Conservation (phyloP, 805 yeast species). For the Metschnikowia arizonensis region DNA sequence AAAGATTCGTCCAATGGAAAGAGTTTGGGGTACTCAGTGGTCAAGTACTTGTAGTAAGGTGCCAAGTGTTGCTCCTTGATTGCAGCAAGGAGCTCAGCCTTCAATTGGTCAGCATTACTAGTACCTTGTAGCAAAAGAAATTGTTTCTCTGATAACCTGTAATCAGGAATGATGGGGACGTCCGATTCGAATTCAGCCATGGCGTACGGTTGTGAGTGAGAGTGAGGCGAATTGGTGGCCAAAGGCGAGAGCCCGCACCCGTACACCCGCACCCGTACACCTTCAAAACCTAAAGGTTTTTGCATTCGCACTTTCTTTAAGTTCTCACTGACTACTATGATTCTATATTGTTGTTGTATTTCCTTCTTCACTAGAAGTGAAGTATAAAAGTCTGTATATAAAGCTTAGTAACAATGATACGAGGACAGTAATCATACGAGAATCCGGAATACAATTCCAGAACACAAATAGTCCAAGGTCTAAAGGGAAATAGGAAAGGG, state of each 20-base stretch:
- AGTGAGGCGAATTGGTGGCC: conserved; percentile 6
- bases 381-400: no score
- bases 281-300: no score
- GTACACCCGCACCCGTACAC: neutral
- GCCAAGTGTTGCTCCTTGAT: conserved; percentile 66
- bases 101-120: conserved; percentile 31
- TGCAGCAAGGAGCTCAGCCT: conserved; percentile 44
- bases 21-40: conserved; percentile 27
- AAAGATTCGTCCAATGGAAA: conserved; percentile 58
- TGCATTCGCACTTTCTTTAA: no score
- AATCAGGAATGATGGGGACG: conserved; percentile 69
- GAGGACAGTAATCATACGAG: no score
- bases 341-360: no score
- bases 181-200: conserved; percentile 40
- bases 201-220: conserved; percentile 2
- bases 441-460: no score
- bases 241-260: neutral
- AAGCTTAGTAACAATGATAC: no score
- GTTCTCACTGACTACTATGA: no score
- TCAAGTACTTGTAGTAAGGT: conserved; percentile 73
- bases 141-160: conserved; percentile 73
- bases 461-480: no score
- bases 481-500: no score
- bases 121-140: conserved; percentile 49
- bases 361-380: no score